Evolutionary conservation across 495 filamentous ascomycete genomes (phyloP).

Genomic region (Lindgomyces ingoldianus): DNA sequence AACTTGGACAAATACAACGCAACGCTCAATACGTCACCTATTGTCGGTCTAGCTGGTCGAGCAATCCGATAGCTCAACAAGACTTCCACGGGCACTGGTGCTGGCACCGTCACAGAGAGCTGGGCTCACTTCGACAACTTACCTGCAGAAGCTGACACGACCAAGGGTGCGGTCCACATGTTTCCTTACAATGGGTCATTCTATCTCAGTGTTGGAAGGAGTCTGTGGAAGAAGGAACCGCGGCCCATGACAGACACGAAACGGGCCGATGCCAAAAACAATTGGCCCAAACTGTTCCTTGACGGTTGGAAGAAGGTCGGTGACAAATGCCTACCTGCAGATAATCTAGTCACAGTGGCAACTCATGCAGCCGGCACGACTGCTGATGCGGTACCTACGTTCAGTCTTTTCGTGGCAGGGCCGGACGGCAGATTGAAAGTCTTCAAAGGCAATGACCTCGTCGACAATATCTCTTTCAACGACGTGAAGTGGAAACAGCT

Average conservation of each 20-base stretch:
- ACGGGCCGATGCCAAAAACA: conserved; percentile 13
- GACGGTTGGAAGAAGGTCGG: conserved; percentile 6
- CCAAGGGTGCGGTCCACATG: conserved; percentile 11
- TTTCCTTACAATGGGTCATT: conserved; percentile 15
- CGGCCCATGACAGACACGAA: conserved; percentile 12
- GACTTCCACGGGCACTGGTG: conserved; percentile 11
- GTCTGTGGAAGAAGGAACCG: conserved; percentile 13
- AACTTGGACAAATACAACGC: conserved; percentile 9
- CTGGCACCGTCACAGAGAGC: conserved; percentile 13
- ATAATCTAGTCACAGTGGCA: conserved; percentile 5
- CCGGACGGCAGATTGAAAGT: conserved; percentile 6
- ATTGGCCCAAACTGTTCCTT: conserved; percentile 12
- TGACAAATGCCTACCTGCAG: conserved; percentile 5
- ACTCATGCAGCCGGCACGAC: conserved; percentile 4
- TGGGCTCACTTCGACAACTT: conserved; percentile 15
- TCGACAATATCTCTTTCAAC: conserved; percentile 3
- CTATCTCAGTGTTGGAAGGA: conserved; percentile 12
- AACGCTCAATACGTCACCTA: conserved; percentile 15
- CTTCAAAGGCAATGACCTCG: conserved; percentile 4
- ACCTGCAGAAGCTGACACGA: conserved; percentile 15
- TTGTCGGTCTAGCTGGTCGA: conserved; percentile 11
- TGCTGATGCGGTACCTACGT: conserved; percentile 5
- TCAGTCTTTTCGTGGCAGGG: conserved; percentile 6
- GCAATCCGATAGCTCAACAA: conserved; percentile 10
- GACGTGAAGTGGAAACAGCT: conserved; percentile 6